Percentiles rank a stretch among this genome's conserved stretches.
phyloP scores from a whole-genome alignment of 192 early-diverging fungal species.

The Coemansia sp. region DNA sequence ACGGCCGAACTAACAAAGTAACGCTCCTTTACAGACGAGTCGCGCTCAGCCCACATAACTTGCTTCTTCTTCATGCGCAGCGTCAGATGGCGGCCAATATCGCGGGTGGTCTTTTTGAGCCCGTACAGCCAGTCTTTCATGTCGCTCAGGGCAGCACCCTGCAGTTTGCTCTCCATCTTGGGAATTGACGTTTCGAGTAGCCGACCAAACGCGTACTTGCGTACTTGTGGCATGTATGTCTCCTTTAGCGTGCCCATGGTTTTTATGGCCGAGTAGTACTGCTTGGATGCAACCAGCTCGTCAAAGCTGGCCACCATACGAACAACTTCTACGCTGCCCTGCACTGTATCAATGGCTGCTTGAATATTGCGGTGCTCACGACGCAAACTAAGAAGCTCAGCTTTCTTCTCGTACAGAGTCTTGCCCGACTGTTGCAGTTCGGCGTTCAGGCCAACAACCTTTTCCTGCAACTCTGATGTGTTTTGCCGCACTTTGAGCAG shows the following conservation, averaged over 20 bases:
- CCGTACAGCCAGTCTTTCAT: constrained; percentile 90
- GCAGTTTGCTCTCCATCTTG: constrained; percentile 84
- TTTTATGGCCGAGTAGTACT: constrained; percentile 92
- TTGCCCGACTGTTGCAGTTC: constrained; percentile 82
- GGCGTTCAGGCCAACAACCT: constrained; percentile 81
- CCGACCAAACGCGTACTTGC: constrained; percentile 80
- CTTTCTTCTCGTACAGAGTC: constrained; percentile 76
- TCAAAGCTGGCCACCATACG: constrained; percentile 85
- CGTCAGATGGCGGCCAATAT: constrained; percentile 83
- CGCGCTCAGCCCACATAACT: constrained; percentile 52
- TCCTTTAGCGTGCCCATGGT: constrained; percentile 83
- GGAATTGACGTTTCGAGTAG: constrained; percentile 85
- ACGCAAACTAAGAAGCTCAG: constrained; percentile 70
- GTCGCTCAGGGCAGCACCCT: constrained; percentile 80
- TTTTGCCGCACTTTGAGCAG: constrained; percentile 91
- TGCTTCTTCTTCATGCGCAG: constrained; percentile 73
- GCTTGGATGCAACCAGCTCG: constrained; percentile 71
- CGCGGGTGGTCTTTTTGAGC: constrained; percentile 77
- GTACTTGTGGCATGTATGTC: constrained; percentile 70
- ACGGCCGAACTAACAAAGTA: constrained; percentile 74
- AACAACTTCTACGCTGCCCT: constrained; percentile 81
- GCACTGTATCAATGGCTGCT: constrained; percentile 73
- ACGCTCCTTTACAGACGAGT: constrained; percentile 37
- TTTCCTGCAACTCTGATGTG: constrained; percentile 78
- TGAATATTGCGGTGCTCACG: constrained; percentile 86